Conservation (phyloP, 139 green algal species). For the Auxenochlorella protothecoides region DNA sequence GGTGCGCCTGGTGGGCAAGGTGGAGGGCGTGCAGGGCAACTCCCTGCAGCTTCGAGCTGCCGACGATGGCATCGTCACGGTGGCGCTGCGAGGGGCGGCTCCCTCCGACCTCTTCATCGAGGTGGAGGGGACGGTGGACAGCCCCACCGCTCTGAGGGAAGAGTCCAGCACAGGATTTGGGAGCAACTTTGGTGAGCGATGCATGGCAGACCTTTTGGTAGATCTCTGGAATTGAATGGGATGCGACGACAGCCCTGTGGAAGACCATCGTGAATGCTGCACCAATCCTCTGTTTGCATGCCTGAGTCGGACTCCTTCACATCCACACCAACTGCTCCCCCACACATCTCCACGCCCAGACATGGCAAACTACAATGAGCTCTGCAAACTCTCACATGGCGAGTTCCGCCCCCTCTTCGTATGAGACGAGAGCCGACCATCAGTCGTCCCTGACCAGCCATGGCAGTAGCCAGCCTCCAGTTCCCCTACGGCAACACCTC, state of each 20-base stretch:
- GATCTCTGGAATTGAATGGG: neutral
- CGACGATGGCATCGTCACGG: constrained; percentile 34
- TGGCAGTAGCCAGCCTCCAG: neutral
- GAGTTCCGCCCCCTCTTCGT: constrained; percentile 35
- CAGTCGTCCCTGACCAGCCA: too few species aligned
- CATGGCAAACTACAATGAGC: constrained; percentile 55
- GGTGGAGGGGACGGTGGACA: constrained; percentile 50
- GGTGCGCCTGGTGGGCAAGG: constrained; percentile 39
- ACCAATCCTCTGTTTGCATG: neutral
- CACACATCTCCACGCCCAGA: constrained; percentile 27
- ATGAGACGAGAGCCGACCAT: neutral
- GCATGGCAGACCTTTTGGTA: neutral
- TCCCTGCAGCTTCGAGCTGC: constrained; percentile 21
- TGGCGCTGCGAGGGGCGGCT: constrained; percentile 12
- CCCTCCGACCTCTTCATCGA: constrained; percentile 31
- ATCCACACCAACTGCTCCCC: neutral
- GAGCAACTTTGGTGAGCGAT: constrained; percentile 47
- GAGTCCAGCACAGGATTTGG: constrained; percentile 31
- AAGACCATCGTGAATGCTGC: neutral
- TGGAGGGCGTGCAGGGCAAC: constrained; percentile 19
- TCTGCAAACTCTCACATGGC: constrained; percentile 45
- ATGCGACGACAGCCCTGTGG: neutral
- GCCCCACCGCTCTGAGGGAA: constrained; percentile 36
- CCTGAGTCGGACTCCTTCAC: too few species aligned
- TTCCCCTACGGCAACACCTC: neutral